phyloP scores from a whole-genome alignment of 2,329 filamentous ascomycete species.

The Fusarium hainanense region DNA sequence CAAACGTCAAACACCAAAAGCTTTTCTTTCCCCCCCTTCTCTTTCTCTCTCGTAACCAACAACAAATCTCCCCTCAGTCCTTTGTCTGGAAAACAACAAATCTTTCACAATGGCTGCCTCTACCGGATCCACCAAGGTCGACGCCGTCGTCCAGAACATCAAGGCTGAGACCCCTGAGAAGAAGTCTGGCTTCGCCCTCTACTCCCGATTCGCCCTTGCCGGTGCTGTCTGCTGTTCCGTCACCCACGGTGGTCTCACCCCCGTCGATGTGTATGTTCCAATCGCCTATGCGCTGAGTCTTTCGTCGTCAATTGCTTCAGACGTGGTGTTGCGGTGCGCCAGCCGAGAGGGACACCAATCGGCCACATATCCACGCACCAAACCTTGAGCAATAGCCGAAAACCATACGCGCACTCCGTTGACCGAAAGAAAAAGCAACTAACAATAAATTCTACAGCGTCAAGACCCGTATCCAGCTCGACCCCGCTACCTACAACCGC shows the following conservation, averaged over 20 bases:
- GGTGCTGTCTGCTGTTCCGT: constrained; percentile 98
- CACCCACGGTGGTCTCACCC: constrained; percentile 80
- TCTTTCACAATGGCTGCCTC: constrained; percentile 57
- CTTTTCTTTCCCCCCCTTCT: constrained; percentile 25
- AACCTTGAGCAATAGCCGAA: not conserved
- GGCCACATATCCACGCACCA: constrained; percentile 8
- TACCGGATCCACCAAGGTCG: constrained; percentile 58
- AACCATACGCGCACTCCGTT: not conserved
- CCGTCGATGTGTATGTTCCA: constrained; percentile 17
- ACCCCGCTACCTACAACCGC: constrained; percentile 88
- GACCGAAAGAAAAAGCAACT: constrained; percentile 20
- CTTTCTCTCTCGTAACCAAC: constrained; percentile 22
- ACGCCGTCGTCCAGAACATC: constrained; percentile 57
- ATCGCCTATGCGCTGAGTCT: not conserved
- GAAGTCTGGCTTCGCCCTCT: constrained; percentile 73
- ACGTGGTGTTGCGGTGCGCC: constrained; percentile 6
- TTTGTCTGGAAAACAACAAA: constrained; percentile 37
- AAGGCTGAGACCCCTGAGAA: constrained; percentile 56
- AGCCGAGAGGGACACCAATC: constrained; percentile 7
- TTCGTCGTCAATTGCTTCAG: constrained; percentile 37
- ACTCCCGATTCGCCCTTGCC: constrained; percentile 96
- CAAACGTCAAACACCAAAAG: constrained; percentile 36
- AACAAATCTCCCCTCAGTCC: constrained; percentile 50
- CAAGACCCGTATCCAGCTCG: constrained; percentile 96
- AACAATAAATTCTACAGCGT: constrained; percentile 67